A percentile compares a stretch with the other conserved stretches of the same genome.
Conservation (phyloP, 2,329 filamentous ascomycete species). For the Ampelomyces quisqualis region DNA sequence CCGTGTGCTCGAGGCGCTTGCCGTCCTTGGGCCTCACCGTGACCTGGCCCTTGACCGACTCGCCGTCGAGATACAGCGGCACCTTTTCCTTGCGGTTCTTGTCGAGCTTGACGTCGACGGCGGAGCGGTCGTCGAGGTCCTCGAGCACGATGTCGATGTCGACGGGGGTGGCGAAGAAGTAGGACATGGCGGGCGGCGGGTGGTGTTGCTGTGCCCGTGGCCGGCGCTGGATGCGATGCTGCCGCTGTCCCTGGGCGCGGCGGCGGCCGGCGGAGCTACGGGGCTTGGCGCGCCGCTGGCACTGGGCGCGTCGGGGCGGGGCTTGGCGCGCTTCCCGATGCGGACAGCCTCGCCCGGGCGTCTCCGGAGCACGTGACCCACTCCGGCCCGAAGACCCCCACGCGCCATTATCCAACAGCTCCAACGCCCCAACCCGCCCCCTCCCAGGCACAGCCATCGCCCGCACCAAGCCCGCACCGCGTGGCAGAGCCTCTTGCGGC, state of each 20-base stretch:
- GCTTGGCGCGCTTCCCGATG: conserved; percentile 11
- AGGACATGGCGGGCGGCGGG: conserved; percentile 67
- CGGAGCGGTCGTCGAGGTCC: conserved; percentile 88
- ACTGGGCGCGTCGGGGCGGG: too few relatives aligned
- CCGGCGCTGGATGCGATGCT: conserved; percentile 15
- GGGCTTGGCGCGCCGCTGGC: too few relatives aligned
- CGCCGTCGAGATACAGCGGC: conserved; percentile 94
- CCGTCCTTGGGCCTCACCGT: conserved; percentile 97
- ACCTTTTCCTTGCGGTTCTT: conserved; percentile 97
- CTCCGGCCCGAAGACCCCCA: conserved; percentile 34
- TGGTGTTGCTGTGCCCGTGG: not conserved
- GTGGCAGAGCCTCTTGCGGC: conserved; percentile 6
- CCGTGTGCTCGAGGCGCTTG: conserved; percentile 95
- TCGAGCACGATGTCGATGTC: conserved; percentile 99
- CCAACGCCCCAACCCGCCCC: too few relatives aligned
- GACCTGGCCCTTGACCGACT: conserved; percentile 95
- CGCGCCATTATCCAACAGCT: conserved; percentile 41
- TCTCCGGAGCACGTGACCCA: conserved; percentile 6
- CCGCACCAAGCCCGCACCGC: not conserved
- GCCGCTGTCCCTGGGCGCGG: conserved; percentile 16
- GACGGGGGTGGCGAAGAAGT: conserved; percentile 90
- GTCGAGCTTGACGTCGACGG: conserved; percentile 97
- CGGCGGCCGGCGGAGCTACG: conserved; percentile 15
- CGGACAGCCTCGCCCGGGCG: conserved; percentile 3
- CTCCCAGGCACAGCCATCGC: not conserved